These are phyloP conservation scores for Botrytis galanthina DNA, from an alignment of 2,329 filamentous ascomycete species.

Conservation along the genomic window DNA sequence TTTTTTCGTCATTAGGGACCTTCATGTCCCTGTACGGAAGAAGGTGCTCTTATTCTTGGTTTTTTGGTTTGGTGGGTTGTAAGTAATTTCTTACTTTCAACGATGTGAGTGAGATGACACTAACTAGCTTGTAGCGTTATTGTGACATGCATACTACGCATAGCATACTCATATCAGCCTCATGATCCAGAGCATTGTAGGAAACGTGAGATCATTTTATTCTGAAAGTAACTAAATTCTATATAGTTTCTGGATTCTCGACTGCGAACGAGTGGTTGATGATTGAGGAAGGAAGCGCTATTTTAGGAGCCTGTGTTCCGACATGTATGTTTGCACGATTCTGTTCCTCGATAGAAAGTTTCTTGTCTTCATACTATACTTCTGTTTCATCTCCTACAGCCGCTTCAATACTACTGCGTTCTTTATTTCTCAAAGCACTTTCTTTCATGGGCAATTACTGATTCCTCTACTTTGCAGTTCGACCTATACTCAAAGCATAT, in stretches of 20 bases:
- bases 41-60: slow-evolving; percentile 14
- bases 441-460: neutral
- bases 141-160: slow-evolving; percentile 16
- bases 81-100: neutral
- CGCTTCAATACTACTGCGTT: neutral
- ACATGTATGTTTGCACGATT: slow-evolving; percentile 1
- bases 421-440: neutral
- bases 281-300: slow-evolving; percentile 18
- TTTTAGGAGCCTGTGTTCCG: slow-evolving; percentile 16
- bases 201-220: neutral
- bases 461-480: neutral
- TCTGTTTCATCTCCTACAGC: neutral
- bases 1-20: slow-evolving; percentile 15
- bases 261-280: slow-evolving; percentile 14
- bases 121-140: slow-evolving; percentile 13
- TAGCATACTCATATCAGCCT: slow-evolving; percentile 17
- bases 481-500: slow-evolving; percentile 7
- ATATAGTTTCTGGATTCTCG: slow-evolving; percentile 9
- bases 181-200: slow-evolving; percentile 4
- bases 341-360: neutral
- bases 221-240: neutral
- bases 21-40: slow-evolving; percentile 18
- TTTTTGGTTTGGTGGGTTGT: slow-evolving; percentile 20
- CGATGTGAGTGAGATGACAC: neutral
- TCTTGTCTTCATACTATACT: neutral